Evolutionary conservation across 2,329 filamentous ascomycete genomes (phyloP).

Genomic region (Stemphylium beticola): DNA sequence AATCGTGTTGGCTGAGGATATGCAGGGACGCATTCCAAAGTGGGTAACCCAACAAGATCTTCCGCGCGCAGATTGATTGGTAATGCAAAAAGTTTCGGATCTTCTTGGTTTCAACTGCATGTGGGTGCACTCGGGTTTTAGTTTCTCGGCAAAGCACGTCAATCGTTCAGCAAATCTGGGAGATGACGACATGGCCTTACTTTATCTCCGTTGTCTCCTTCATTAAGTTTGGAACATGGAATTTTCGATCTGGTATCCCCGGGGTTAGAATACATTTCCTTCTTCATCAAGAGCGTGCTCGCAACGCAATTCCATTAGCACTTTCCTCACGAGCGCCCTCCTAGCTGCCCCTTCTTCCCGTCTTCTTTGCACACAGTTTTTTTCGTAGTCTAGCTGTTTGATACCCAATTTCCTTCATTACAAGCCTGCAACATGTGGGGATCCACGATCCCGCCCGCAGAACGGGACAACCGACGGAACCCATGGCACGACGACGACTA

Average conservation of each 20-base stretch:
- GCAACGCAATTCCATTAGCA: background rate
- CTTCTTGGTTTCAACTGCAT: background rate
- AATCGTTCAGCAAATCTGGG: conserved; percentile 14
- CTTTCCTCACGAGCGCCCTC: background rate
- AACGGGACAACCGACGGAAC: conserved; percentile 37
- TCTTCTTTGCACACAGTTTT: background rate
- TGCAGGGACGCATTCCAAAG: conserved; percentile 6
- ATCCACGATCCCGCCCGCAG: conserved; percentile 22
- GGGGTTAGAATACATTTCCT: background rate
- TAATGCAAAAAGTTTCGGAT: conserved; percentile 8
- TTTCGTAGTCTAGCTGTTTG: background rate
- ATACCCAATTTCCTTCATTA: background rate
- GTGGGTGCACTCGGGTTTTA: conserved; percentile 5
- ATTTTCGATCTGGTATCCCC: conserved; percentile 8
- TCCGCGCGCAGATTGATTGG: conserved; percentile 4
- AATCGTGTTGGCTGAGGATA: conserved; percentile 7
- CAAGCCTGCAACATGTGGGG: conserved; percentile 29
- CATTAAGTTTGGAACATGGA: conserved; percentile 13
- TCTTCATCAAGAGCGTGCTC: background rate
- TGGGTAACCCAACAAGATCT: background rate
- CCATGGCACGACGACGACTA: conserved; percentile 46
- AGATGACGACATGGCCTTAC: conserved; percentile 18
- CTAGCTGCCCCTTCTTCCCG: background rate
- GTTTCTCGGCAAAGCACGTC: conserved; percentile 10
- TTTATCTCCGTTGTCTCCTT: conserved; percentile 25